A percentile compares a stretch with the other conserved stretches of the same genome.
Conservation (phyloP, 2,329 filamentous ascomycete species). For the Hymenotorrendiella dingleyae region DNA sequence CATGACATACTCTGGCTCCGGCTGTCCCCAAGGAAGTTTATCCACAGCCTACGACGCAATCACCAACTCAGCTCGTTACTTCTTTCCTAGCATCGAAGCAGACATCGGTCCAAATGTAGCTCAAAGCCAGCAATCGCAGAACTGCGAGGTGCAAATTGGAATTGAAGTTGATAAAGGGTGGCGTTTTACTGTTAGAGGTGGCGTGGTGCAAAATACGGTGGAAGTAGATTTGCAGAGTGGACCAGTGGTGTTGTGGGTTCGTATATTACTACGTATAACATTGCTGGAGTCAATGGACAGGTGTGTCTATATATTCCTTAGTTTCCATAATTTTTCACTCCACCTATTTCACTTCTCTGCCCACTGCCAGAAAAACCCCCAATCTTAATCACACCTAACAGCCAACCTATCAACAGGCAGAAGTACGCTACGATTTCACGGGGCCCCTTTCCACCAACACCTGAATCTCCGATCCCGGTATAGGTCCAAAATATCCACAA, state of each 20-base stretch:
- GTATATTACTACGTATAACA: conserved; percentile 2
- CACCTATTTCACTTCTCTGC: no score
- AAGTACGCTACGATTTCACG: neutral
- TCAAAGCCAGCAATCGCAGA: neutral
- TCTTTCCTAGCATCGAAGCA: conserved; percentile 1
- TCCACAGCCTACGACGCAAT: neutral
- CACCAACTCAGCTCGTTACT: conserved; percentile 1
- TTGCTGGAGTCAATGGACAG: neutral
- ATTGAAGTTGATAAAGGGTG: neutral
- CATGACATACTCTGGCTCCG: conserved; percentile 4
- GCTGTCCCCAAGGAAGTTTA: conserved; percentile 5
- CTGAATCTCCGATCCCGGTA: neutral
- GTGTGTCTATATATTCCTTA: no score
- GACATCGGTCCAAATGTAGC: neutral
- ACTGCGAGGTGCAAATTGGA: conserved; percentile 1
- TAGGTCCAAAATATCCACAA: conserved; percentile 1
- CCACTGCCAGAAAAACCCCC: no score
- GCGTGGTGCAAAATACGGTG: neutral
- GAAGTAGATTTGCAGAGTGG: conserved; percentile 4
- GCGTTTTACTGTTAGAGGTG: conserved; percentile 1
- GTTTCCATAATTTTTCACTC: neutral
- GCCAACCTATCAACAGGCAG: no score
- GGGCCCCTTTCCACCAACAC: neutral
- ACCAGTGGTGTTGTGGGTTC: neutral
- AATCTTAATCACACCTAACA: no score